Percentiles rank a stretch among this genome's conserved stretches.
phyloP scores from a whole-genome alignment of 257 asterid species.

The Avicennia marina region DNA sequence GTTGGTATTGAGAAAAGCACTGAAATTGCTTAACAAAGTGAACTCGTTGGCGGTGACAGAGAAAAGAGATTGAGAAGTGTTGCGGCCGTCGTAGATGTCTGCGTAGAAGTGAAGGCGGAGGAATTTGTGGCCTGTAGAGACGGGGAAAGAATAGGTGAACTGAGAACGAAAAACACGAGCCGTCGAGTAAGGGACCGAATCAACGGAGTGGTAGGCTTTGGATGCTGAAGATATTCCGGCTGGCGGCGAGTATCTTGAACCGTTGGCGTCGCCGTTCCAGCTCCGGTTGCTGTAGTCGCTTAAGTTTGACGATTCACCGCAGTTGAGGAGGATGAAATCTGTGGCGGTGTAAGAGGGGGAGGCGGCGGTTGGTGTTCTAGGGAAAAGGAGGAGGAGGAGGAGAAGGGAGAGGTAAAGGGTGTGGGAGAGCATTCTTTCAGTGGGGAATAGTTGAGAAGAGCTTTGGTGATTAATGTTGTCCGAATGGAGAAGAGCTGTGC shows the following conservation, averaged over 20 bases:
- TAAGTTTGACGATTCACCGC: conserved; percentile 20
- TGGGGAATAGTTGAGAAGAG: no score
- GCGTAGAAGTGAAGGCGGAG: conserved; percentile 58
- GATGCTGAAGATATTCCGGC: neutral
- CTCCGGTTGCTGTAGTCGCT: conserved; percentile 3
- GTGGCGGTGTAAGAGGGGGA: conserved; percentile 20
- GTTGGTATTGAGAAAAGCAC: no score
- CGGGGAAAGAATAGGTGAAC: conserved; percentile 43
- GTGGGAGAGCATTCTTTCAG: no score
- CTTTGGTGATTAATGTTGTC: no score
- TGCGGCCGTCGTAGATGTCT: conserved; percentile 16
- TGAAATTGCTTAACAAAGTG: no score
- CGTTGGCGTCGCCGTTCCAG: conserved; percentile 23
- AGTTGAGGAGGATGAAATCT: conserved; percentile 33
- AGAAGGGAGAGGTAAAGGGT: conserved; percentile 11
- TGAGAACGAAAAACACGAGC: conserved; percentile 38
- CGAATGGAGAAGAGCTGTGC: no score
- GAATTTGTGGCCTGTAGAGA: conserved; percentile 40
- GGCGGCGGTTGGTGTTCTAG: no score
- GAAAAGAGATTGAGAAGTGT: conserved; percentile 24
- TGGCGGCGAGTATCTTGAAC: neutral
- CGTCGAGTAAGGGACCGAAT: conserved; percentile 28
- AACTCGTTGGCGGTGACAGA: conserved; percentile 31
- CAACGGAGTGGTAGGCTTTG: neutral
- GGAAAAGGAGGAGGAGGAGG: neutral